Evolutionary conservation across 148 eudicot species (phyloP), one percentile per base, ranked within the genome.

Genomic region (Tetragonia tetragonoides): DNA sequence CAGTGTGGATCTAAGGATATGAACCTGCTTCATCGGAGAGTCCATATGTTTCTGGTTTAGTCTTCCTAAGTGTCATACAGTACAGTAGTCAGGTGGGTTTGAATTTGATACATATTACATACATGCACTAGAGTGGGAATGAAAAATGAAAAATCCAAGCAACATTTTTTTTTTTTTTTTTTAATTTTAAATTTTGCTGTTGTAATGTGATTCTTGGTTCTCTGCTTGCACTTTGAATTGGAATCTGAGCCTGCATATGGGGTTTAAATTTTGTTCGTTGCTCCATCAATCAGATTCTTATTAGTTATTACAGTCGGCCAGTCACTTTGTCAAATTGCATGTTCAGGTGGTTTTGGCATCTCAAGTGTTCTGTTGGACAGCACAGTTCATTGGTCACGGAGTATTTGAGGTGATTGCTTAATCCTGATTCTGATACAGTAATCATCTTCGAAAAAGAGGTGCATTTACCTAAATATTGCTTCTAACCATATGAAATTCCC

Each of bases 371-470:
- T 90, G 97, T 78, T 95, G 97, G 99, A 85, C 92, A 16, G 88
- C 84, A 23, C 99, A 95, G 77, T 91, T 95, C 79, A 72, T 95
- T 14, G 99, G 97, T 72, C 99, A 95, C 80, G 99, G 99, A 40
- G 89, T 95, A 41, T 95, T 90, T 81, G 99, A 95, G 99, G 99
- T 91, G 42, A 65, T 14, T 56, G 59, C 34, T 63, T n/a, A 21
- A 66, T n/a, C 10, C 37, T 40, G 38, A 39, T 65, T 68, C 46
- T 10, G 6, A 21, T 68, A 47, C 59, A 47, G 8, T 64, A 63
- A 41, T 54, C 41, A 5, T 60, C 75, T 15, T 57, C 17, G 34
- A 3, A 10, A 37, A 21, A 46, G 20, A 46, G 53, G 12, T 7
- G 7, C 21, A 62, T 23, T 38, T 5, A 2, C 12, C 1, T 74